Evolutionary conservation across 1,139 yeast genomes (phyloP).

Genomic region (Candida albicans): DNA sequence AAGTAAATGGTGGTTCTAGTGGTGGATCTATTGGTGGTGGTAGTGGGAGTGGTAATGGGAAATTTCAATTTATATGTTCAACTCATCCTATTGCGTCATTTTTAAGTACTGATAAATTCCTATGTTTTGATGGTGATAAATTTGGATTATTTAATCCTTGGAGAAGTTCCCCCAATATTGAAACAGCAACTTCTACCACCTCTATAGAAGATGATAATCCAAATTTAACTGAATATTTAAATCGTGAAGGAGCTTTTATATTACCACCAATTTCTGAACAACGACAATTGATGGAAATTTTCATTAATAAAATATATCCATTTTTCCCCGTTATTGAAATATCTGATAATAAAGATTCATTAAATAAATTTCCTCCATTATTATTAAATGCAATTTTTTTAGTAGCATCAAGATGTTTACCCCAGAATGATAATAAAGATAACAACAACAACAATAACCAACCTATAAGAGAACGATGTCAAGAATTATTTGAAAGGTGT

Average conservation of each 20-base stretch:
- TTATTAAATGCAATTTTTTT: constrained; percentile 27
- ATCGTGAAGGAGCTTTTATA: constrained; percentile 22
- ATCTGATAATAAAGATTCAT: constrained; percentile 11
- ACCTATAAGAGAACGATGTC: constrained; percentile 19
- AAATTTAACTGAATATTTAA: constrained; percentile 20
- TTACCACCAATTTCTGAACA: constrained; percentile 21
- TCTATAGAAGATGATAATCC: constrained; percentile 13
- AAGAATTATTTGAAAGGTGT: constrained; percentile 22
- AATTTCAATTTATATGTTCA: constrained; percentile 27
- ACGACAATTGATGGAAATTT: constrained; percentile 18
- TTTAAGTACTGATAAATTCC: constrained; percentile 27
- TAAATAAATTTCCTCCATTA: constrained; percentile 18
- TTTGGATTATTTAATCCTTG: constrained; percentile 30
- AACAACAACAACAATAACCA: not conserved
- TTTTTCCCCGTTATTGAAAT: constrained; percentile 25
- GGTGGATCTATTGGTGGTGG: no score
- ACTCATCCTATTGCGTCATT: constrained; percentile 31
- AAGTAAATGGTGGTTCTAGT: no score
- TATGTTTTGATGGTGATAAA: constrained; percentile 28
- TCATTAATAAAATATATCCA: constrained; percentile 23
- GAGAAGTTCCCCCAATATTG: constrained; percentile 20
- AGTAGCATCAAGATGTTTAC: constrained; percentile 21
- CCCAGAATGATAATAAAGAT: constrained; percentile 1
- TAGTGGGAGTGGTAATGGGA: constrained; percentile 6
- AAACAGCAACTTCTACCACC: not conserved